Base-by-base conservation (phyloP, 345 rosid species). In the Heritiera littoralis region DNA sequence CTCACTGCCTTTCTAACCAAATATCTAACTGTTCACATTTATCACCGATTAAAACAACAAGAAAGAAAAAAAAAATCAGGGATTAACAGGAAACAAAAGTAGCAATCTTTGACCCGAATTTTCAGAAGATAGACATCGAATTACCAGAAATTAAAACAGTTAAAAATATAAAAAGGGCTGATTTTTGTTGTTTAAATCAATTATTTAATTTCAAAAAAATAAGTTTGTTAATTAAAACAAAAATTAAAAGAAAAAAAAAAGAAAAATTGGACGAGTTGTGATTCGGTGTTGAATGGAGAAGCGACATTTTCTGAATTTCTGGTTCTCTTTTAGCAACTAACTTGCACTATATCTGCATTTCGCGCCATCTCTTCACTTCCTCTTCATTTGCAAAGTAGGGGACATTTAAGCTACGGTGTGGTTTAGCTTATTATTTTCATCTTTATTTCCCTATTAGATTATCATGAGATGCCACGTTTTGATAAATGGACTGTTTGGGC, bases 241-340 rank as follows among this genome's bases (percentile, higher is more conserved):
- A 8, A 77, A 79, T 74, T 66, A 65, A n/a, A 67, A 46, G 64
- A 55, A 63, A 12, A 5, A 77, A 14, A 2, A 38, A 9, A 49
- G 6, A 17, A 5, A 54, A 32, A 63, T 56, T 48, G 14, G 13
- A 43, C 59, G 35, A 12, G 46, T 3, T 40, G 46, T 59, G 41
- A 74, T 18, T 17, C 20, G 81, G 83, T 73, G 82, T 65, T 35
- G 79, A 71, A 83, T 77, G 90, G 90, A 81, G 9, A 69, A 46
- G 82, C 89, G 86, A 64, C 40, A 75, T 79, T 77, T 85, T 79
- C 85, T 89, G 89, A 75, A 30, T 76, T 84, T 76, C 58, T 72
- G 54, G 65, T 69, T 80, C 72, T 52, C 5, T 81, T 56, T 54
- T 51, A 77, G 79, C 71, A 86, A 83, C 87, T 66, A 82, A 84